These are phyloP conservation scores for Wickerhamomyces hampshirensis DNA, from an alignment of 805 yeast genomes.

Conservation along the genomic window DNA sequence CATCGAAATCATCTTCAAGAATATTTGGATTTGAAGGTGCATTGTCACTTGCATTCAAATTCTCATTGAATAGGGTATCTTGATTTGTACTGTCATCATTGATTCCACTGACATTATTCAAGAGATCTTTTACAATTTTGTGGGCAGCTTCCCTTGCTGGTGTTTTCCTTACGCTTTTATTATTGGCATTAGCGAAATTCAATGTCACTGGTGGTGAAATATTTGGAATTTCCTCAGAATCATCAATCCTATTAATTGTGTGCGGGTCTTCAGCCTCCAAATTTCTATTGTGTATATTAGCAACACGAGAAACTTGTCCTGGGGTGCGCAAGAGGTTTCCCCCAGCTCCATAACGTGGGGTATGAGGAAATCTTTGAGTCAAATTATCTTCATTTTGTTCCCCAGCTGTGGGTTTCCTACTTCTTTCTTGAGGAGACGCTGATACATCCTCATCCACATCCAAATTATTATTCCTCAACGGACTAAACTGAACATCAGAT, in stretches of 20 bases:
- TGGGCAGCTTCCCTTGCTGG: slow-evolving; percentile 23
- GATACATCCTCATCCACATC: slow-evolving; percentile 12
- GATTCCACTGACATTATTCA: slow-evolving; percentile 23
- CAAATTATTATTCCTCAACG: slow-evolving; percentile 8
- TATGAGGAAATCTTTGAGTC: slow-evolving; percentile 40
- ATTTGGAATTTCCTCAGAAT: slow-evolving; percentile 20
- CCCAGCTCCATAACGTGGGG: slow-evolving; percentile 41
- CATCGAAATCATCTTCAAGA: slow-evolving; percentile 20
- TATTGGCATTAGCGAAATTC: slow-evolving; percentile 14
- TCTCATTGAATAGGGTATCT: slow-evolving; percentile 7
- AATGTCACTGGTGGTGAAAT: slow-evolving; percentile 24
- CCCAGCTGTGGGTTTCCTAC: neutral
- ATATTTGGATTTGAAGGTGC: neutral
- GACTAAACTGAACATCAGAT: slow-evolving; percentile 24
- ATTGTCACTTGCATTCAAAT: neutral
- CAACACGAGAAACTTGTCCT: slow-evolving; percentile 15
- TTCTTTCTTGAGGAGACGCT: slow-evolving; percentile 1
- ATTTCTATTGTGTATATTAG: slow-evolving; percentile 14
- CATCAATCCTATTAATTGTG: slow-evolving; percentile 12
- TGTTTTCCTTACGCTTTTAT: slow-evolving; percentile 6
- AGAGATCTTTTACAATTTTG: slow-evolving; percentile 20
- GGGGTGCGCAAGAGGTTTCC: slow-evolving; percentile 30
- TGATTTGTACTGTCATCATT: slow-evolving; percentile 16
- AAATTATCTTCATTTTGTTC: slow-evolving; percentile 8
- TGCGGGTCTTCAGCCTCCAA: slow-evolving; percentile 1